Evolutionary conservation across 1,139 yeast genomes (phyloP).

Genomic region (Sugiyamaella pinicola): DNA sequence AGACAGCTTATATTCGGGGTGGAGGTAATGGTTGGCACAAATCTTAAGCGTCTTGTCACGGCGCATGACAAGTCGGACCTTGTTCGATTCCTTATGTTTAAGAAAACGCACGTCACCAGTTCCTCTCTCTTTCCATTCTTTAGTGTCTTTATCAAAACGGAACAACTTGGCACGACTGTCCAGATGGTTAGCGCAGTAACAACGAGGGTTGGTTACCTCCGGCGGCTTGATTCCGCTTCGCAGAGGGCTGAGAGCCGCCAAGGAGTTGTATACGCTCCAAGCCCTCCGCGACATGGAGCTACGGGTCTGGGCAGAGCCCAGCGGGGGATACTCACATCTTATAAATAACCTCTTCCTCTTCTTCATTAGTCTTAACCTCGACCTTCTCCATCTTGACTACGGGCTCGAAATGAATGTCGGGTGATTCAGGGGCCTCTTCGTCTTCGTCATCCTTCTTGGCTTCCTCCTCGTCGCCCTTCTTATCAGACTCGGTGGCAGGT

Average conservation of each 20-base stretch:
- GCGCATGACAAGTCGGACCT: slow-evolving; percentile 93
- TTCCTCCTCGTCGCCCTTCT: slow-evolving; percentile 51
- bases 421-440: slow-evolving; percentile 82
- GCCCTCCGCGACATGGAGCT: not conserved
- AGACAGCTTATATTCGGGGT: slow-evolving; percentile 80
- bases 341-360: slow-evolving; percentile 84
- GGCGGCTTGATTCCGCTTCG: slow-evolving; percentile 7
- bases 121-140: slow-evolving; percentile 99
- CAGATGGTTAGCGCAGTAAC: not conserved
- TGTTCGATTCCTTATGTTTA: slow-evolving; percentile 77
- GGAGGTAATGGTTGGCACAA: slow-evolving; percentile 93
- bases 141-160: slow-evolving; percentile 71
- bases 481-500: slow-evolving; percentile 41
- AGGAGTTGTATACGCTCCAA: not conserved
- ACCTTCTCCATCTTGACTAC: slow-evolving; percentile 92
- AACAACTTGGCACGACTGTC: slow-evolving; percentile 81
- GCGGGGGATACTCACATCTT: slow-evolving; percentile 53
- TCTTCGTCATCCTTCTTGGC: slow-evolving; percentile 44
- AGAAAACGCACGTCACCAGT: slow-evolving; percentile 97
- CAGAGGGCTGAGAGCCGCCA: too few relatives aligned
- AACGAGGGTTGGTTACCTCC: slow-evolving; percentile 2
- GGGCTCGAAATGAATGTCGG: slow-evolving; percentile 96
- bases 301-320: slow-evolving; percentile 3
- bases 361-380: slow-evolving; percentile 96
- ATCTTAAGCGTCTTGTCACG: slow-evolving; percentile 97